Evolutionary conservation across 148 eudicot species (phyloP), one percentile per base, ranked within the genome.

Genomic region (Euryodendron excelsum): DNA sequence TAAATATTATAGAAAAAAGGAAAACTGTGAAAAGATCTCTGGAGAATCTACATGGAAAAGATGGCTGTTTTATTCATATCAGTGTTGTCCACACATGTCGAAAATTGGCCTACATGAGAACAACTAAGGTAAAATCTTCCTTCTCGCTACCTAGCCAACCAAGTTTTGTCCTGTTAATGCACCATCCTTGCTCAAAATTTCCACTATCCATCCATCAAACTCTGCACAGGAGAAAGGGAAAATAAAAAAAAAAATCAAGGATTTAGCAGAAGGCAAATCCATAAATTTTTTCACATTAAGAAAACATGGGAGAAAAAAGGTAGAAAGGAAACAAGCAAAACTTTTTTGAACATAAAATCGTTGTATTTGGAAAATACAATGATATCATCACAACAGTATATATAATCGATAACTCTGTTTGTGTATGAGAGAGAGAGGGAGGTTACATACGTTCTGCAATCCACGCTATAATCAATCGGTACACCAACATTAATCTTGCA

Each of bases 401-500:
- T 2, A 10, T 13, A 48, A 48, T 10, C 7, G 15, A 7, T 48
- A 48, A 48, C 8, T n/a, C n/a, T n/a, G n/a, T n/a, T n/a, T n/a
- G n/a, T n/a, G n/a, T n/a, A n/a, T n/a, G n/a, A n/a, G n/a, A 41
- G 4, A 41, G 45, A 41, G 45, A 4, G 52, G 10, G 13, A 39
- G 23, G 33, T 12, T 2, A 36, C 47, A 39, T 58, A 78, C 76
- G n/a, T 62, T 36, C 25, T 48, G 61, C 81, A 79, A 47, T 79
- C 70, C 4, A 47, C n/a, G 7, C 33, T 79, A 18, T 12, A 56
- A 31, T 79, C 77, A 52, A 79, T 34, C 0, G 70, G 60, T 28
- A 62, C 15, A 4, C 62, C n/a, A 23, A 45, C 12, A 64, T 37
- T 20, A 23, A 79, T 72, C 6, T 79, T 67, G 76, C 81, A 79